Conservation (phyloP, 2,329 filamentous ascomycete species). For the Grosmannia serpens region DNA sequence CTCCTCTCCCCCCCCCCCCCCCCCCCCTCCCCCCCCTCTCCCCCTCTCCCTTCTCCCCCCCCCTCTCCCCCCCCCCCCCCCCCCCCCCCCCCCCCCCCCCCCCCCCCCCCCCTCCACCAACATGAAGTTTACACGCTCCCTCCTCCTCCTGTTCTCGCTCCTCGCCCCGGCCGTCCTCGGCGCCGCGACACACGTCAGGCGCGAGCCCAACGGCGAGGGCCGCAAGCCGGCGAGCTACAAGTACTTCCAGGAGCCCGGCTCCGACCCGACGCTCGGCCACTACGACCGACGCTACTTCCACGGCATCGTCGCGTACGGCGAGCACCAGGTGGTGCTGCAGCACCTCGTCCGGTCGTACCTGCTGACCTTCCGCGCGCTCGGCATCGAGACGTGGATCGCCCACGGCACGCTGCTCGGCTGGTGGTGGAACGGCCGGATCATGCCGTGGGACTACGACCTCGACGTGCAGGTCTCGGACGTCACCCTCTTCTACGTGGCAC, state of each 20-base stretch:
- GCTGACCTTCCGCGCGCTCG: constrained; percentile 48
- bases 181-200: not conserved
- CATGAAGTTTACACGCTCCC: not conserved
- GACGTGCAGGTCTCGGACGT: constrained; percentile 65
- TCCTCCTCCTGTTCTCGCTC: not conserved
- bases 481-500: constrained; percentile 54
- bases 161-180: too few species aligned
- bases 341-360: constrained; percentile 68
- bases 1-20: too few species aligned
- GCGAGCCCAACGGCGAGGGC: not conserved
- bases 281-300: constrained; percentile 65
- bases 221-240: constrained; percentile 28
- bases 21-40: not conserved
- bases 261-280: constrained; percentile 50
- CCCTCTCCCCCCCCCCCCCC: too few species aligned
- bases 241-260: constrained; percentile 57
- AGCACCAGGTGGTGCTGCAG: constrained; percentile 52
- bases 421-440: constrained; percentile 75
- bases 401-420: constrained; percentile 76
- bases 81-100: too few species aligned
- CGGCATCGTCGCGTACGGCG: constrained; percentile 49
- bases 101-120: not conserved
- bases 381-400: constrained; percentile 74
- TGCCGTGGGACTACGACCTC: constrained; percentile 78
- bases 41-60: not conserved